Conservation (phyloP, 768 basidiomycete species). For the Mycena vulgaris region DNA sequence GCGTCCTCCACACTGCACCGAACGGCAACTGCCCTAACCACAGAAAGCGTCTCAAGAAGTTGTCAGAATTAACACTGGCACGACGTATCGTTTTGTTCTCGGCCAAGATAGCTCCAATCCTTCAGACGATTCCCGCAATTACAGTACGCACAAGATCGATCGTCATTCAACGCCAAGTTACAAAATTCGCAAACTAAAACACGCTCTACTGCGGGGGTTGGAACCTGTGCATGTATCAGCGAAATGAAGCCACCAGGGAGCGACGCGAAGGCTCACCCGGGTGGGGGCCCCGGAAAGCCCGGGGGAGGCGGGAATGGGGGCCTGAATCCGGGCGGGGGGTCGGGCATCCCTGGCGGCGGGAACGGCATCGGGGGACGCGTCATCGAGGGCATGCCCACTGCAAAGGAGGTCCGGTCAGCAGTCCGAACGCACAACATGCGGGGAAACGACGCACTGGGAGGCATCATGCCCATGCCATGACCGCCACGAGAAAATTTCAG, state of each 20-base stretch:
- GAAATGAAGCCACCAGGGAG: conserved; percentile 13
- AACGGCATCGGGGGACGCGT: conserved; percentile 80
- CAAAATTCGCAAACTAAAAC: conserved; percentile 28
- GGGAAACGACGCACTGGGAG: conserved; percentile 74
- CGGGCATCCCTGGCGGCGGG: conserved; percentile 85
- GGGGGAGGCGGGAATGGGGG: conserved; percentile 88
- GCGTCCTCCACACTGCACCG: too few relatives aligned
- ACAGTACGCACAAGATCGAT: neutral
- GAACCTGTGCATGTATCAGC: conserved; percentile 53
- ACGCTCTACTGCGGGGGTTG: conserved; percentile 62
- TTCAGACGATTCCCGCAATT: neutral
- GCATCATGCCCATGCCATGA: conserved; percentile 97
- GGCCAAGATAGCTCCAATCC: too few relatives aligned
- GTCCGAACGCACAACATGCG: conserved; percentile 16
- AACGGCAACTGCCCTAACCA: too few relatives aligned
- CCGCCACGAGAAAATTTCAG: too few relatives aligned
- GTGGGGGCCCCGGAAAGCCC: conserved; percentile 86
- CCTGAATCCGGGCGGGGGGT: conserved; percentile 88
- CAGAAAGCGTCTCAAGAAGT: too few relatives aligned
- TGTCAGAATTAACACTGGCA: too few relatives aligned
- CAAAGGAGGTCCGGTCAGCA: conserved; percentile 37
- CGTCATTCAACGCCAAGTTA: conserved; percentile 28
- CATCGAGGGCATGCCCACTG: conserved; percentile 74
- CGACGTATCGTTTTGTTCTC: too few relatives aligned
- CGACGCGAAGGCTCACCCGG: conserved; percentile 71